Percentiles rank a stretch among this genome's conserved stretches.
Evolutionary conservation across 2,329 filamentous ascomycete species (phyloP).

Genomic region (Tetracladium maxilliforme): DNA sequence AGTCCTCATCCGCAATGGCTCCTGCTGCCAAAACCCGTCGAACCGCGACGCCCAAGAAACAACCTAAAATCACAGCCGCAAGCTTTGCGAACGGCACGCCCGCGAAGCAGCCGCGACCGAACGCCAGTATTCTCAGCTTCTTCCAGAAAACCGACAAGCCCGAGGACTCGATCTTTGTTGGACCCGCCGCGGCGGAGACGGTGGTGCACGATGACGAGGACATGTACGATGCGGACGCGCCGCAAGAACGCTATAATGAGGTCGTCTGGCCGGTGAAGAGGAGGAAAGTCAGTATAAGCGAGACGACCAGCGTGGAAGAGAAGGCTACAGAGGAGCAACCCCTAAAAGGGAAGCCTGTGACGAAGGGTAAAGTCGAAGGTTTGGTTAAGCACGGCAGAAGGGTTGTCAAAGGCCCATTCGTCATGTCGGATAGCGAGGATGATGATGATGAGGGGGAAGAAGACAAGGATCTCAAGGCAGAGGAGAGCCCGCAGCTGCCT

Average conservation of each 20-base stretch:
- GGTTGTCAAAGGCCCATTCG: slow-evolving; percentile 1
- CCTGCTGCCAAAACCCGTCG: too few species aligned
- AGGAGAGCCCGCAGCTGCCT: too few species aligned
- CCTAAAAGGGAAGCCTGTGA: not conserved
- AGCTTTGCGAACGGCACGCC: too few species aligned
- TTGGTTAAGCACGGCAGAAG: slow-evolving; percentile 14
- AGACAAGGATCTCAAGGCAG: slow-evolving; percentile 1
- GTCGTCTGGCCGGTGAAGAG: slow-evolving; percentile 20
- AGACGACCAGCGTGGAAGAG: not conserved
- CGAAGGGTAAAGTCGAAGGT: slow-evolving; percentile 1
- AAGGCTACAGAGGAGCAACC: slow-evolving; percentile 2
- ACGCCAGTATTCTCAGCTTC: slow-evolving; percentile 58
- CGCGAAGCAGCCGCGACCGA: too few species aligned
- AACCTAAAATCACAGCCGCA: too few species aligned
- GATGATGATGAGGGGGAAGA: slow-evolving; percentile 4
- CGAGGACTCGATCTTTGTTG: slow-evolving; percentile 39
- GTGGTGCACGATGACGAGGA: slow-evolving; percentile 9
- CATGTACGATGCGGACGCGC: slow-evolving; percentile 8
- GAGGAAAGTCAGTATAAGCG: slow-evolving; percentile 17
- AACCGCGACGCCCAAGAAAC: too few species aligned
- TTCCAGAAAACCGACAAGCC: slow-evolving; percentile 52
- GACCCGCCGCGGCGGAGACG: slow-evolving; percentile 4
- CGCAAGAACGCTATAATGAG: slow-evolving; percentile 23
- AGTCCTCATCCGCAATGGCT: slow-evolving; percentile 1
- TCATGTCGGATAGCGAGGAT: slow-evolving; percentile 9